Evolutionary conservation across 1,284 basidiomycete genomes (phyloP).

Genomic region (Cystobasidiaceae sp.): DNA sequence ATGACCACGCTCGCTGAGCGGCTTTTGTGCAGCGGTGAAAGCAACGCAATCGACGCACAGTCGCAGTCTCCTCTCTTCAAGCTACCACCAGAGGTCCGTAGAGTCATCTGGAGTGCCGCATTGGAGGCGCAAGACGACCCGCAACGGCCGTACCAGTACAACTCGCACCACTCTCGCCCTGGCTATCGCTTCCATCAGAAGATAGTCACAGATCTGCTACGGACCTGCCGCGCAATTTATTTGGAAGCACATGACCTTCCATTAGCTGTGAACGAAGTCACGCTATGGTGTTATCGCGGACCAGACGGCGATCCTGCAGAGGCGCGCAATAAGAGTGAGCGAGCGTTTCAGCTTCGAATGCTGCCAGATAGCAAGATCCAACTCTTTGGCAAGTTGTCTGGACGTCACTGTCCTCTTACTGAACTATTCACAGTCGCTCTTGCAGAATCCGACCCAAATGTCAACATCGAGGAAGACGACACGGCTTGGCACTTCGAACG

Average conservation of each 20-base stretch:
- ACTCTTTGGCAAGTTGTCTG: not conserved
- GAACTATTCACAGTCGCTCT: not conserved
- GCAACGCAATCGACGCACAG: not conserved
- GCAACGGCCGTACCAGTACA: not conserved
- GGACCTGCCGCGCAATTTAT: slow-evolving; percentile 12
- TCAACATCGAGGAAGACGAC: slow-evolving; percentile 24
- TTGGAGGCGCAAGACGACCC: slow-evolving; percentile 10
- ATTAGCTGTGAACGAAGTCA: slow-evolving; percentile 9
- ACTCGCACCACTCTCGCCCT: slow-evolving; percentile 23
- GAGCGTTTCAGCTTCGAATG: not conserved
- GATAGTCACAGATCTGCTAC: slow-evolving; percentile 14
- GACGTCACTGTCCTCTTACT: not conserved
- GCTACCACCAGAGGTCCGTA: slow-evolving; percentile 21
- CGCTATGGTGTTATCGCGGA: slow-evolving; percentile 25
- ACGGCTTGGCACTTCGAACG: slow-evolving; percentile 27
- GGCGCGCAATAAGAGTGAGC: not conserved
- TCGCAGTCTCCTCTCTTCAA: slow-evolving; percentile 20
- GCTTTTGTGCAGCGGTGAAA: not conserved
- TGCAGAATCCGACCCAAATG: not conserved
- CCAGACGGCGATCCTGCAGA: slow-evolving; percentile 20
- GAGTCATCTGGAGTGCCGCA: slow-evolving; percentile 1
- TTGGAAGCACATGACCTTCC: slow-evolving; percentile 18
- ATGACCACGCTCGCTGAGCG: not conserved
- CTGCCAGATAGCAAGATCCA: not conserved
- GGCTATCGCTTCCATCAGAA: not conserved